phyloP scores from a whole-genome alignment of 176 grass and related monocot species.

The Guadua angustifolia region DNA sequence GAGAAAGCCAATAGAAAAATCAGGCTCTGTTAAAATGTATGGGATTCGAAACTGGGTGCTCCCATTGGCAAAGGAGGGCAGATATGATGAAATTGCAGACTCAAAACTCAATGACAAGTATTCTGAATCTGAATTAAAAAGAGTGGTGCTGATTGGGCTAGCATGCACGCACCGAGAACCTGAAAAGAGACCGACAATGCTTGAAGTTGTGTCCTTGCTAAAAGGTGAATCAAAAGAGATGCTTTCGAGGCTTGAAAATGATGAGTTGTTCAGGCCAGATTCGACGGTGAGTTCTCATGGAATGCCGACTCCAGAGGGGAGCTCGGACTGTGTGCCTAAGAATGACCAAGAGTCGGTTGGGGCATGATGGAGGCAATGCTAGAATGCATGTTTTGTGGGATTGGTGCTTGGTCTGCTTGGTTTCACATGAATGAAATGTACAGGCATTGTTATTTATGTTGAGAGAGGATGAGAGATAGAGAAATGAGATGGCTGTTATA shows the following conservation, averaged over 20 bases:
- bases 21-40: conserved; percentile 39
- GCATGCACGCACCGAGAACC: conserved; percentile 66
- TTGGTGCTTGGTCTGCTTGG: conserved; percentile 42
- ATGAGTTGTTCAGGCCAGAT: conserved; percentile 61
- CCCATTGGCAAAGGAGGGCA: conserved; percentile 61
- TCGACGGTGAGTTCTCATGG: conserved; percentile 44
- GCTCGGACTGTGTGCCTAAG: conserved; percentile 39
- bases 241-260: conserved; percentile 59
- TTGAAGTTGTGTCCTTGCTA: conserved; percentile 61
- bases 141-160: conserved; percentile 65
- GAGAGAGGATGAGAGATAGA: conserved; percentile 29
- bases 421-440: conserved; percentile 54
- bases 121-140: conserved; percentile 69
- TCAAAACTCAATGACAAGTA: conserved; percentile 72
- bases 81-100: conserved; percentile 75
- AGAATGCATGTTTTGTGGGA: conserved; percentile 20
- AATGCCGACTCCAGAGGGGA: conserved; percentile 53
- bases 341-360: conserved; percentile 16
- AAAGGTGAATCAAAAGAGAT: conserved; percentile 74
- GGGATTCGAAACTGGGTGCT: conserved; percentile 75
- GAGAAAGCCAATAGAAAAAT: conserved; percentile 61
- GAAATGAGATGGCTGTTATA: conserved; percentile 35
- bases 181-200: conserved; percentile 71
- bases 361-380: conserved; percentile 32
- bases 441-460: conserved; percentile 30